These are phyloP conservation scores for Cyberlindnera mrakii DNA, from an alignment of 805 yeast genomes.

Conservation along the genomic window DNA sequence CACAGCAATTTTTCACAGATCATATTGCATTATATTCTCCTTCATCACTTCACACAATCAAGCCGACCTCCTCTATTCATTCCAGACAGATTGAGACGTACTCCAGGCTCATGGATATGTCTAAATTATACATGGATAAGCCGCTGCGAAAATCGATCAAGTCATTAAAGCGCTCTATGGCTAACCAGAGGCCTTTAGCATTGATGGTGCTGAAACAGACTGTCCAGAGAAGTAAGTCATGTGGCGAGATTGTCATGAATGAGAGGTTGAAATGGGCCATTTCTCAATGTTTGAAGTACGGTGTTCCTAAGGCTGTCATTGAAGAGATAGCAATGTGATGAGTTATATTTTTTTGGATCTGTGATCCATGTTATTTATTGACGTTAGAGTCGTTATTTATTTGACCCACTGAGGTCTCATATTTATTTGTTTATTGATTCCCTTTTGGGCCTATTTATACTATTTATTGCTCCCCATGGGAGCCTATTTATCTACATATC, in stretches of 20 bases:
- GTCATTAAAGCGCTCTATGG: background rate
- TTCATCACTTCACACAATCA: background rate
- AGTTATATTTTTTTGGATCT: background rate
- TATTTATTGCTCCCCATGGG: background rate
- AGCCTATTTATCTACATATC: too few relatives aligned
- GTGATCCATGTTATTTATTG: too few relatives aligned
- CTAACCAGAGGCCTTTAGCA: slow-evolving; percentile 4
- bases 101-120: slow-evolving; percentile 2
- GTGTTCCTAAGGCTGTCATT: slow-evolving; percentile 7
- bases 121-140: slow-evolving; percentile 2
- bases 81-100: slow-evolving; percentile 3
- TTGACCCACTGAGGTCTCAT: background rate
- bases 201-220: slow-evolving; percentile 6
- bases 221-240: slow-evolving; percentile 2
- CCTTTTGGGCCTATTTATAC: background rate
- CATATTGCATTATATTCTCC: background rate
- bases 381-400: too few relatives aligned
- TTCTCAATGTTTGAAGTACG: slow-evolving; percentile 6
- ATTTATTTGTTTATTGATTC: background rate
- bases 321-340: slow-evolving; percentile 3
- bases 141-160: slow-evolving; percentile 2
- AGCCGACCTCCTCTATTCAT: background rate
- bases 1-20: background rate
- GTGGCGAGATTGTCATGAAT: slow-evolving; percentile 4
- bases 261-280: slow-evolving; percentile 11